Conservation (phyloP, 1,284 basidiomycete genomes). For the Cutaneotrichosporon arboriforme region DNA sequence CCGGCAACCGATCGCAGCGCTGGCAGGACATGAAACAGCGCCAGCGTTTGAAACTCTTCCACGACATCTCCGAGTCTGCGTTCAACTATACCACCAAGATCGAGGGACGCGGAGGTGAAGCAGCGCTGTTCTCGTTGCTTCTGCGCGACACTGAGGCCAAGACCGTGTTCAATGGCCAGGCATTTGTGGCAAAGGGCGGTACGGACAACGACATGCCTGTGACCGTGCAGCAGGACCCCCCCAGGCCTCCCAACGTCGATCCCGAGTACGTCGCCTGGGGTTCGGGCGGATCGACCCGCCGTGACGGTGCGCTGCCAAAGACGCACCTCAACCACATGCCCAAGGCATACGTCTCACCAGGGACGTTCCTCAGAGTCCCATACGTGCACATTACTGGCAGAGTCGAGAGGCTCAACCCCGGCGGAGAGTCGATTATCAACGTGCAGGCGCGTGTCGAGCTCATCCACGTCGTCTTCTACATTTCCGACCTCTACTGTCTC, state of each 20-base stretch:
- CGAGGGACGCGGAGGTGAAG: conserved; percentile 35
- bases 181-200: conserved; percentile 26
- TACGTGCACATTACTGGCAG: conserved; percentile 29
- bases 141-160: conserved; percentile 30
- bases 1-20: conserved; percentile 48
- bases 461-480: conserved; percentile 53
- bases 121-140: conserved; percentile 36
- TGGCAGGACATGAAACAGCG: conserved; percentile 51
- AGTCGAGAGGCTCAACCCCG: conserved; percentile 16
- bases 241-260: conserved; percentile 7
- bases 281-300: conserved; percentile 12
- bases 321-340: conserved; percentile 20
- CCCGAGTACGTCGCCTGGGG: conserved; percentile 38
- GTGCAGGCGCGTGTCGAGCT: conserved; percentile 29
- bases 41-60: conserved; percentile 51
- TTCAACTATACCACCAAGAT: conserved; percentile 52
- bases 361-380: conserved; percentile 43
- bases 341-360: conserved; percentile 36
- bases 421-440: conserved; percentile 19
- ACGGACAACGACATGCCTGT: conserved; percentile 11
- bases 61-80: conserved; percentile 60
- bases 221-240: background rate
- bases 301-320: background rate
- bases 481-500: conserved; percentile 68
- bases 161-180: conserved; percentile 42